Evolutionary conservation across 2,329 filamentous ascomycete genomes (phyloP).

Genomic region (Penicillium sp.): DNA sequence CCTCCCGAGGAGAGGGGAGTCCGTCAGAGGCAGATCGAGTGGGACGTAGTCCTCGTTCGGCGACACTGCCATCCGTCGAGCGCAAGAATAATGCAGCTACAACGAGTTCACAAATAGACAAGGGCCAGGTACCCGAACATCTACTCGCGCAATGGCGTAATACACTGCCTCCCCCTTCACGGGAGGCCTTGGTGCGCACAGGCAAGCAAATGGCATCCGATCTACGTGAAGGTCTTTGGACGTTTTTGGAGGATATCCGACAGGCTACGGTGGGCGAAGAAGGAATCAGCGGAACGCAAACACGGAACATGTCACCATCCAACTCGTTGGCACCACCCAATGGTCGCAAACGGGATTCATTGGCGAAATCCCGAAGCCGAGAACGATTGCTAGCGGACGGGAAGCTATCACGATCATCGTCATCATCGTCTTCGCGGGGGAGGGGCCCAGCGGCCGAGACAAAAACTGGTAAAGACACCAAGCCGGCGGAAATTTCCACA

Average conservation of each 20-base stretch:
- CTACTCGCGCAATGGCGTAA: constrained; percentile 40
- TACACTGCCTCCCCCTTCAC: constrained; percentile 44
- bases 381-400: constrained; percentile 32
- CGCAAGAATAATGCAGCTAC: constrained; percentile 27
- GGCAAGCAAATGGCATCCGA: constrained; percentile 82
- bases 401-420: constrained; percentile 31
- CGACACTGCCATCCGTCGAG: constrained; percentile 42
- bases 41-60: constrained; percentile 39
- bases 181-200: constrained; percentile 53
- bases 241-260: constrained; percentile 89
- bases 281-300: constrained; percentile 59
- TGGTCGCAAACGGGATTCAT: constrained; percentile 31
- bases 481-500: constrained; percentile 42
- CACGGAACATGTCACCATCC: constrained; percentile 33
- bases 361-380: constrained; percentile 32
- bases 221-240: constrained; percentile 84
- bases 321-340: constrained; percentile 18
- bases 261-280: constrained; percentile 97
- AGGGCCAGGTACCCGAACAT: constrained; percentile 32
- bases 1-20: constrained; percentile 19
- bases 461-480: constrained; percentile 42
- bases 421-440: constrained; percentile 32
- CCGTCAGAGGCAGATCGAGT: constrained; percentile 27
- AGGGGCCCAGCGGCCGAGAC: constrained; percentile 30
- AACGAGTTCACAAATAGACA: constrained; percentile 19